Conservation (phyloP, 2,329 filamentous ascomycete species). For the Trichoderma lentiforme region DNA sequence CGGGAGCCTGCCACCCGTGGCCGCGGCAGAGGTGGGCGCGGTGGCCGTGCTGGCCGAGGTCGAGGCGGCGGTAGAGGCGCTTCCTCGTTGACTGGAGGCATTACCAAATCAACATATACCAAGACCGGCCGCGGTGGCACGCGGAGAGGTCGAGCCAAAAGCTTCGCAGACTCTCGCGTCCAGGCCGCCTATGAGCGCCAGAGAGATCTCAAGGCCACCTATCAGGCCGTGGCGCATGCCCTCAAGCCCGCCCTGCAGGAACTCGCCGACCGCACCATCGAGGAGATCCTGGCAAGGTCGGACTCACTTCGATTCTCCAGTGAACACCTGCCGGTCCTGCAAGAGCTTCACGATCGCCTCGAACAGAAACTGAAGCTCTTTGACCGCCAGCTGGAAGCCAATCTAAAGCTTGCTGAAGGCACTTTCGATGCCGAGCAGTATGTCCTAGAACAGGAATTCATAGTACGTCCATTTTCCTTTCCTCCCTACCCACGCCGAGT, state of each 20-base stretch:
- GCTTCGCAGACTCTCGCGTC: constrained; percentile 51
- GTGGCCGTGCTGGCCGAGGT: constrained; percentile 27
- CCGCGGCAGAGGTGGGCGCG: constrained; percentile 34
- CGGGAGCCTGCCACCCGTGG: constrained; percentile 37
- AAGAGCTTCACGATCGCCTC: constrained; percentile 43
- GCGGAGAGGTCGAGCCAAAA: constrained; percentile 53
- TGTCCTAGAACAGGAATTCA: constrained; percentile 34
- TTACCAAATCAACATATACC: constrained; percentile 33
- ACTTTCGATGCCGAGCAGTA: constrained; percentile 34
- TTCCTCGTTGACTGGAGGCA: constrained; percentile 29
- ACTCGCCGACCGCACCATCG: constrained; percentile 58
- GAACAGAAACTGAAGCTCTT: constrained; percentile 32
- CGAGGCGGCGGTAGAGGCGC: constrained; percentile 28
- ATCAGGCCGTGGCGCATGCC: constrained; percentile 58
- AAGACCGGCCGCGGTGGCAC: constrained; percentile 39
- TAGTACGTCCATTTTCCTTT: constrained; percentile 33
- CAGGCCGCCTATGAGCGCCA: constrained; percentile 62
- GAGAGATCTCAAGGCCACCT: constrained; percentile 63
- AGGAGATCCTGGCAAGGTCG: constrained; percentile 53
- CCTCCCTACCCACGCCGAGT: constrained; percentile 17
- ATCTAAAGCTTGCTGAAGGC: constrained; percentile 39
- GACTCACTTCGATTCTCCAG: constrained; percentile 50
- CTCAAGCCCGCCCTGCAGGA: constrained; percentile 65
- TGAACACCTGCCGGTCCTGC: constrained; percentile 51
- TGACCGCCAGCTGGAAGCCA: constrained; percentile 32